These are phyloP conservation scores for Xylaria sp. DNA, from an alignment of 2,329 filamentous ascomycete genomes.

Conservation along the genomic window DNA sequence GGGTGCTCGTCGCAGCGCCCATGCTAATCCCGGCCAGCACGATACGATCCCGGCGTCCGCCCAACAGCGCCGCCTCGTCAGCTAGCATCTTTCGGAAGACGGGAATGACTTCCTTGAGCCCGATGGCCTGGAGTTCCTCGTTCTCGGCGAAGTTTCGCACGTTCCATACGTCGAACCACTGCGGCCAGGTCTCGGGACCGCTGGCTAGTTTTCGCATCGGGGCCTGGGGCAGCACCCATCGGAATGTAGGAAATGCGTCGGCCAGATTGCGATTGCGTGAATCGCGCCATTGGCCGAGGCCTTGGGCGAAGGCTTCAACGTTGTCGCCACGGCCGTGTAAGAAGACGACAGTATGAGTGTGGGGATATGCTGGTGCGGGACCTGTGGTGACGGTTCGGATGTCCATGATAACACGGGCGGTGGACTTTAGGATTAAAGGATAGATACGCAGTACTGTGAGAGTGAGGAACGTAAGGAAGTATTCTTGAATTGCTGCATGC, in stretches of 20 bases:
- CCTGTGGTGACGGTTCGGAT: constrained; percentile 30
- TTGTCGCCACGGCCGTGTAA: constrained; percentile 59
- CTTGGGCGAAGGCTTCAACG: constrained; percentile 47
- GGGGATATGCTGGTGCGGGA: constrained; percentile 39
- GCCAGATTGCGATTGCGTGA: constrained; percentile 50
- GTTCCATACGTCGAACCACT: constrained; percentile 65
- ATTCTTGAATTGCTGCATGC: neutral
- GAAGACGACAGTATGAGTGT: constrained; percentile 59
- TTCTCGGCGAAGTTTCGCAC: constrained; percentile 51
- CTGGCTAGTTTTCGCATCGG: constrained; percentile 47
- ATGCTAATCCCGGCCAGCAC: constrained; percentile 60
- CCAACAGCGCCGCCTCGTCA: constrained; percentile 51
- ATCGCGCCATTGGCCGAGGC: constrained; percentile 48
- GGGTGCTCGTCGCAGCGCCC: constrained; percentile 54
- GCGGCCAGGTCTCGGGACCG: constrained; percentile 47
- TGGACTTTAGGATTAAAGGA: neutral
- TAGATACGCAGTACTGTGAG: neutral
- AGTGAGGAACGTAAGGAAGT: neutral
- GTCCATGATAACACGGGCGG: constrained; percentile 14
- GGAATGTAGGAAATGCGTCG: constrained; percentile 56
- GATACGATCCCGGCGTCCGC: constrained; percentile 52
- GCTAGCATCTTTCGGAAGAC: constrained; percentile 49
- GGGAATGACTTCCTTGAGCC: constrained; percentile 54
- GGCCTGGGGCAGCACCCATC: constrained; percentile 61
- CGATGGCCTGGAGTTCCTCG: constrained; percentile 56